Evolutionary conservation across 176 grass and related monocot species (phyloP).

Genomic region (Poa pratensis): DNA sequence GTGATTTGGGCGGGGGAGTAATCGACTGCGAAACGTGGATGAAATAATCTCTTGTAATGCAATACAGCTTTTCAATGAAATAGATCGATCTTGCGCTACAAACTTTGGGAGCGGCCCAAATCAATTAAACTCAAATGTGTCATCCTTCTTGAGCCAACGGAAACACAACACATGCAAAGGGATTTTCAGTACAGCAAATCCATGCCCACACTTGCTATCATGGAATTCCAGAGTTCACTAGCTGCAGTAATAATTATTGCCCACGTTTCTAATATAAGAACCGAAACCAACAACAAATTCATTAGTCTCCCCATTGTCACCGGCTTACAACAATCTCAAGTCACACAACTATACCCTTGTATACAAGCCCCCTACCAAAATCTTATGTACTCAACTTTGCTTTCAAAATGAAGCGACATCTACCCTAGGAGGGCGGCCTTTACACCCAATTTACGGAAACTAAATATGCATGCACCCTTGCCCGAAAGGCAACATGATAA

Average conservation of each 20-base stretch:
- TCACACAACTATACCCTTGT: slow-evolving; percentile 68
- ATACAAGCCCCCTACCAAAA: slow-evolving; percentile 67
- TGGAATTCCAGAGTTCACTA: slow-evolving; percentile 1
- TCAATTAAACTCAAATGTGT: too few species aligned
- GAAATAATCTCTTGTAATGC: too few species aligned
- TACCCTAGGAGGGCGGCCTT: slow-evolving; percentile 39
- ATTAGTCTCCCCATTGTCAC: slow-evolving; percentile 41
- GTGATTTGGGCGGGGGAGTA: too few species aligned
- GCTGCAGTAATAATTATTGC: not conserved
- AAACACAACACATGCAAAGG: not conserved
- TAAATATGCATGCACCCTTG: not conserved
- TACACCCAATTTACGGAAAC: slow-evolving; percentile 47
- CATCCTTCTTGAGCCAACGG: too few species aligned
- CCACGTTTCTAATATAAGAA: not conserved
- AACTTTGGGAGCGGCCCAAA: too few species aligned
- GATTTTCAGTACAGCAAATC: not conserved
- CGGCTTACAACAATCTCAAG: slow-evolving; percentile 43
- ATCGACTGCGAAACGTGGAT: too few species aligned
- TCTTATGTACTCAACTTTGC: slow-evolving; percentile 74
- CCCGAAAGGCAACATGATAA: slow-evolving; percentile 12
- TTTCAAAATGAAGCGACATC: slow-evolving; percentile 51
- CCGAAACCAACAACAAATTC: not conserved
- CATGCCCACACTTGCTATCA: not conserved
- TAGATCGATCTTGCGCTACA: too few species aligned
- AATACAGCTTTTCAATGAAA: too few species aligned